Percentiles rank a stretch among this genome's conserved stretches.
phyloP scores from a whole-genome alignment of 257 asterid species.

The Henckelia pumila region DNA sequence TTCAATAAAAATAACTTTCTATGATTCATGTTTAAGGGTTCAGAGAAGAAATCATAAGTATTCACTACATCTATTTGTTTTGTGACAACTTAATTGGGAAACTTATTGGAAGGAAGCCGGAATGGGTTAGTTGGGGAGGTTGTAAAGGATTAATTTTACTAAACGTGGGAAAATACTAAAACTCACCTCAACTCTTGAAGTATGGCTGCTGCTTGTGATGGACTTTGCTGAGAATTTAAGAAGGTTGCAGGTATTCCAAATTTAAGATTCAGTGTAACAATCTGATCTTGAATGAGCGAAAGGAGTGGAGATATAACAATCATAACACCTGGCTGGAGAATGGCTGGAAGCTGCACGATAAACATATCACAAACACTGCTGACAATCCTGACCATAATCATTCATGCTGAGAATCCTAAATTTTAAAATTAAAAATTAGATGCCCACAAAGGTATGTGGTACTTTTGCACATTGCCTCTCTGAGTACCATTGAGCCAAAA shows the following conservation, averaged over 20 bases:
- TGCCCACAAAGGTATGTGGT: too few relatives aligned
- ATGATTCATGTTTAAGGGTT: slow-evolving; percentile 2
- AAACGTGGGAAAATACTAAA: slow-evolving; percentile 15
- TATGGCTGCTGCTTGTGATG: slow-evolving; percentile 75
- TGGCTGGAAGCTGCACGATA: slow-evolving; percentile 84
- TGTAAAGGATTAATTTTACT: slow-evolving; percentile 2
- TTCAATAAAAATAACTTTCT: slow-evolving; percentile 10
- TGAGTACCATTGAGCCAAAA: too few relatives aligned
- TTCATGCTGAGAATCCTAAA: too few relatives aligned
- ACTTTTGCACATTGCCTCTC: too few relatives aligned
- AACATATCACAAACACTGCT: slow-evolving; percentile 1
- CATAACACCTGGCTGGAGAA: slow-evolving; percentile 81
- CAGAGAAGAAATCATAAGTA: slow-evolving; percentile 14
- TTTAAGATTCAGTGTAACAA: slow-evolving; percentile 80
- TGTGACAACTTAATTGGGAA: slow-evolving; percentile 14
- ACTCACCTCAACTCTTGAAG: slow-evolving; percentile 83
- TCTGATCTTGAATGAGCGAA: slow-evolving; percentile 99
- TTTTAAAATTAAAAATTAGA: too few relatives aligned
- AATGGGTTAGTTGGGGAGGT: background rate
- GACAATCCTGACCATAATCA: too few relatives aligned
- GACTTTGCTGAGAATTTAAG: slow-evolving; percentile 89
- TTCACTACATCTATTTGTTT: background rate
- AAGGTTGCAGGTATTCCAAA: slow-evolving; percentile 93
- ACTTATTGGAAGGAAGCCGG: background rate
- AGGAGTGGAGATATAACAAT: slow-evolving; percentile 93